Evolutionary conservation across 2,329 filamentous ascomycete genomes (phyloP), one percentile per base, ranked within the genome.

Genomic region (Eutypella sp.): DNA sequence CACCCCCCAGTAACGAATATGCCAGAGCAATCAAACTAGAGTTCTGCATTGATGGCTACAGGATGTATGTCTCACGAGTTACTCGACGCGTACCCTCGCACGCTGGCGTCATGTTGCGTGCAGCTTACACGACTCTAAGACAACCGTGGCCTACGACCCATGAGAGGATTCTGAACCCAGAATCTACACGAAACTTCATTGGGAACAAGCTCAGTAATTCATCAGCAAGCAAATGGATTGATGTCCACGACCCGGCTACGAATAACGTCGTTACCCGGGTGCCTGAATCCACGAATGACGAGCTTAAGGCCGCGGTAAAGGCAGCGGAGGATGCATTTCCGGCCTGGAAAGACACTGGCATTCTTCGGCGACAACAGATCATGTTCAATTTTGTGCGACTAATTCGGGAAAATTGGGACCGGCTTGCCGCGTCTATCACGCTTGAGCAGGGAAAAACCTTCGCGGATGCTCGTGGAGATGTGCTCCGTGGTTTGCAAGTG

Each of bases 391-490:
- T 90, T 59, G 86, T 89, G 27, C 76, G 78, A 25, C 72, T 93
- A 61, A 89, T 93, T 63, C 76, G 86, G 43, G 84, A 91, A 69
- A 85, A 93, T 70, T 91, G 87, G 87, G 88, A 93, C 65, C 78
- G 88, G 18, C 71, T 93, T 54, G 88, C 88, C 13, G 87, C 88
- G 13, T 89, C 84, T 70, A 93, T 93, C 66, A 91, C 87, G 6
- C 75, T 92, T 46, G 88, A 93, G 72, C 88, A 93, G 73, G 88
- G 88, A 66, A 93, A 93, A 78, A 93, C 88, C 0, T 85, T 92
- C 66, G 85, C 84, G 42, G 88, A 93, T 66, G 87, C 88, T 27
- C 84, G 76, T 66, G 88, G 88, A 38, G 88, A 93, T 65, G 88
- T 93, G 19, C 77, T 92, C 42, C 79, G 88, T 56, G 88, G 88